These are phyloP conservation scores for Pilaira anomala DNA, from an alignment of 192 early-diverging fungal species.

Conservation along the genomic window DNA sequence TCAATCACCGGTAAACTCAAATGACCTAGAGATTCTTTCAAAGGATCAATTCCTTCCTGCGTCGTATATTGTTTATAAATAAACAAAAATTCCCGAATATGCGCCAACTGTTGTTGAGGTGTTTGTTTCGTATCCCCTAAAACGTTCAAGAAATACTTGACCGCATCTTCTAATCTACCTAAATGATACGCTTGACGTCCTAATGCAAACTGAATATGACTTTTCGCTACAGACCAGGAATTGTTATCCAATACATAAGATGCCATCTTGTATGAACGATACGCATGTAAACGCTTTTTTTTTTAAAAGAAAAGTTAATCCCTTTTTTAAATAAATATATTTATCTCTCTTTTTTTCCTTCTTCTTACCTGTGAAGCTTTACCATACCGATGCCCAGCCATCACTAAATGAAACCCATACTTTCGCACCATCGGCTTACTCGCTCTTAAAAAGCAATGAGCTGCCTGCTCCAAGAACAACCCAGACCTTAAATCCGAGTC, in stretches of 20 bases:
- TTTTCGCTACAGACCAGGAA: slow-evolving; percentile 77
- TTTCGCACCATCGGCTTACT: slow-evolving; percentile 75
- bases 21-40: slow-evolving; percentile 44
- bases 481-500: slow-evolving; percentile 75
- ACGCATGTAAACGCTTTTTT: slow-evolving; percentile 65
- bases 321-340: neutral
- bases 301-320: slow-evolving; percentile 5
- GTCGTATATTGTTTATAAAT: slow-evolving; percentile 60
- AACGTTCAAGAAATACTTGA: slow-evolving; percentile 76
- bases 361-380: slow-evolving; percentile 68
- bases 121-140: slow-evolving; percentile 66
- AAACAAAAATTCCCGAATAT: slow-evolving; percentile 74
- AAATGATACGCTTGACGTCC: slow-evolving; percentile 78
- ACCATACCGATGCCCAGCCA: slow-evolving; percentile 81
- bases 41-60: slow-evolving; percentile 43
- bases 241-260: slow-evolving; percentile 54
- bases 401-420: slow-evolving; percentile 85
- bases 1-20: slow-evolving; percentile 62
- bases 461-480: slow-evolving; percentile 87
- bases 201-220: slow-evolving; percentile 86
- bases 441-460: slow-evolving; percentile 67
- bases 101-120: slow-evolving; percentile 58
- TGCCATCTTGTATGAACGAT: slow-evolving; percentile 71
- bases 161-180: slow-evolving; percentile 68
- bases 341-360: neutral